Base-by-base conservation (phyloP, 1,284 basidiomycete species). In the Volvariella surrecta region DNA sequence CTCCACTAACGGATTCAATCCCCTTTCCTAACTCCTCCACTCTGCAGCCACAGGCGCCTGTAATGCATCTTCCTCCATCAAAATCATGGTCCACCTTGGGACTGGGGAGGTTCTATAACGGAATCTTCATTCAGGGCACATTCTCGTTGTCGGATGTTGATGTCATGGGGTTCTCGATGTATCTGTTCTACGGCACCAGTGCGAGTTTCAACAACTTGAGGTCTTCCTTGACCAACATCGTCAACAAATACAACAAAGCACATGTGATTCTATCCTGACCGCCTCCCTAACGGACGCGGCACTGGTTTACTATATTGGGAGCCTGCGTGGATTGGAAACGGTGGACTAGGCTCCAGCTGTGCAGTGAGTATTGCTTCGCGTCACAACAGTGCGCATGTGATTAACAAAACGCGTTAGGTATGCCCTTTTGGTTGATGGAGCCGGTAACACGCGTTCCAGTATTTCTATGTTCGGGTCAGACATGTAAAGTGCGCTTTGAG, bases 111-210 rank as follows among this genome's bases (percentile, higher is more conserved):
- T 81, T 73, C 57, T 81, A 67, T 55, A 60, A 64, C 31, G 62
- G 67, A 30, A 68, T 79, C 32, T 77, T 79, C 59, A 67, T 73
- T 39, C 58, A 62, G 1, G 79, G 78, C 6, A 64, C 74, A 48
- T 61, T 81, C 40, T 55, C 69, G 3, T 59, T 64, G 0, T 54
- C 58, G 21, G 74, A 80, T 47, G 61, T 80, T 42, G 78, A 81
- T 52, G 62, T 78, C 46, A 66, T 80, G 54, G 78, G 75, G 16
- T 76, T 81, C 55, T 79, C 75, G 2, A 78, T 78, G 60, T 81
- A 80, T 52, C 77, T 77, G 1, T 80, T 79, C 63, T 80, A 80
- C 51, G 70, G 68, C 32, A 67, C 74, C 4, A 63, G 66, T n/a
- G 79, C 79, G 9, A 80, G 76, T 2, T 58, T 72, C 19, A 53